These are phyloP conservation scores for Trametes punicea DNA, from an alignment of 768 basidiomycete genomes.

Conservation along the genomic window DNA sequence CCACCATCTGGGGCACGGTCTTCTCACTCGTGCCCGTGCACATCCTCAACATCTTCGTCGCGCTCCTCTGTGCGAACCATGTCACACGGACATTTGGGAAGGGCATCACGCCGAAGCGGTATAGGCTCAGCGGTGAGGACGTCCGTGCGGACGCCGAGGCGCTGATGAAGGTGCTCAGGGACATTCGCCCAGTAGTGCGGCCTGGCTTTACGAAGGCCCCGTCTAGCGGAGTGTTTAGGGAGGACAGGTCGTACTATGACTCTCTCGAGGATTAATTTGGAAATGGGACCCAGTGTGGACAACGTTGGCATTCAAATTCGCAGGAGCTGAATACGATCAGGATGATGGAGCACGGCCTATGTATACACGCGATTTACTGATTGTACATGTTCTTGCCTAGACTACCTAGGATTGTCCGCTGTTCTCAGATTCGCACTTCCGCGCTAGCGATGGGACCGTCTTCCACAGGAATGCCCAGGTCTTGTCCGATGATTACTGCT, in stretches of 20 bases:
- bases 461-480: slow-evolving; percentile 7
- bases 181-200: slow-evolving; percentile 20
- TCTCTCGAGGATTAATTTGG: not conserved
- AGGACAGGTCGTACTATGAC: slow-evolving; percentile 21
- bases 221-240: slow-evolving; percentile 22
- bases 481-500: slow-evolving; percentile 10
- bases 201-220: slow-evolving; percentile 22
- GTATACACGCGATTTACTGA: too few relatives aligned
- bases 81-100: slow-evolving; percentile 60
- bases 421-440: too few relatives aligned
- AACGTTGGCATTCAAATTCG: not conserved
- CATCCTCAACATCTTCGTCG: slow-evolving; percentile 53
- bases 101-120: slow-evolving; percentile 57
- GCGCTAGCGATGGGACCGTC: not conserved
- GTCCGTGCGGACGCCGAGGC: slow-evolving; percentile 31
- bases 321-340: not conserved
- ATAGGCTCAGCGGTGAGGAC: slow-evolving; percentile 51
- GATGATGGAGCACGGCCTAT: too few relatives aligned
- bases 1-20: slow-evolving; percentile 44
- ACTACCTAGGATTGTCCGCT: too few relatives aligned
- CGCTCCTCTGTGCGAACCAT: slow-evolving; percentile 68
- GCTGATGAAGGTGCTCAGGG: slow-evolving; percentile 16
- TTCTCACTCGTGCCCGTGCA: slow-evolving; percentile 61
- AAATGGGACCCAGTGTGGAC: not conserved
- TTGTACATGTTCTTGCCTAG: too few relatives aligned